Base-by-base conservation (phyloP, 352 stramenopile species). In the Phytopythium litorale region DNA sequence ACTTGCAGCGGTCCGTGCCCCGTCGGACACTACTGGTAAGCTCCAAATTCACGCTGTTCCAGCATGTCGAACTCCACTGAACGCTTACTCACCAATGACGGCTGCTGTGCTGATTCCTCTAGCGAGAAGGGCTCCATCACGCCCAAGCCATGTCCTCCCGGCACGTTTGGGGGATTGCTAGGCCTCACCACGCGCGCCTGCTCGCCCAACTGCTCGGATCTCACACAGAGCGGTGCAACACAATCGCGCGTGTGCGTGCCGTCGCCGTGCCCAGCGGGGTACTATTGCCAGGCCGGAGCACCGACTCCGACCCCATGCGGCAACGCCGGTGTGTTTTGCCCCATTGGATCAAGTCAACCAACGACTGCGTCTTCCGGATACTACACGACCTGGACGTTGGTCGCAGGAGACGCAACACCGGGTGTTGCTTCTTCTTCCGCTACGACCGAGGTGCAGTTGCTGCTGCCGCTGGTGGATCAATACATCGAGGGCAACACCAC, bases 1-100 rank as follows among this genome's bases (percentile, higher is more conserved):
- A 28, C n/a, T 11, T 92, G 83, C 50, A 83, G 63, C 13, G 83
- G 70, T 4, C 65, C 63, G 13, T 90, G 83, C 21, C 83, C 83
- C 6, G 46, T 79, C 15, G 79, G 76, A 13, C 55, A 69, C 48
- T 89, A 87, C 60, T 92, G 83, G 82, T 92, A 65, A 11, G 65
- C 61, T 48, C 19, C 28, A 54, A 56, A 21, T 1, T 18, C 3
- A 4, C 30, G 21, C 13, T 21, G 13, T 35, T 49, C n/a, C 3
- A 65, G 18, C 30, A 55, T 32, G 11, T n/a, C 7, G 8, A 60
- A 55, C n/a, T 56, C 48, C 1, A 50, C 48, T 30, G 21, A 1
- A 9, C 21, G 6, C 23, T 33, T 0, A 4, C 43, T 50, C 43
- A 50, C n/a, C 43, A 30, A 23, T 18, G 16, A 45, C 15, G 38